A percentile compares a stretch with the other conserved stretches of the same genome.
phyloP scores from a whole-genome alignment of 306 rosid species.

The Arachis hypogaea region DNA sequence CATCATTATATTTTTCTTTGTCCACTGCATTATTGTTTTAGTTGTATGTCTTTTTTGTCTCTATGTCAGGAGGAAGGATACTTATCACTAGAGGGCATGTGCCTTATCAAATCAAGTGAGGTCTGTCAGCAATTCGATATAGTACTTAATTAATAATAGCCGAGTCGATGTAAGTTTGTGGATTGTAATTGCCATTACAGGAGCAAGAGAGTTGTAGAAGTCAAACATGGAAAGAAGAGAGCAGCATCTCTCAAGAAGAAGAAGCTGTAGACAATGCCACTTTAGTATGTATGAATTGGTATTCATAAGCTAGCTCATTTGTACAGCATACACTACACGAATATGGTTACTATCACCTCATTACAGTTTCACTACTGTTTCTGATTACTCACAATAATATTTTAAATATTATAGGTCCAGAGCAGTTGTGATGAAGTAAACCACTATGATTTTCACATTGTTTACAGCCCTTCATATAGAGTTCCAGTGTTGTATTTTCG shows the following conservation, averaged over 20 bases:
- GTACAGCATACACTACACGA: background rate
- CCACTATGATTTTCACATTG: constrained; percentile 72
- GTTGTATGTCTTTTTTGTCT: background rate
- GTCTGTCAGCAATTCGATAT: constrained; percentile 36
- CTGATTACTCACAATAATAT: background rate
- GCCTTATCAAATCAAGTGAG: constrained; percentile 46
- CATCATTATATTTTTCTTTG: constrained; percentile 9
- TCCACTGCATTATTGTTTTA: background rate
- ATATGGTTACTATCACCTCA: background rate
- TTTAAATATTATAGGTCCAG: constrained; percentile 51
- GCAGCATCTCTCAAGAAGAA: constrained; percentile 37
- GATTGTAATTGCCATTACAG: constrained; percentile 38
- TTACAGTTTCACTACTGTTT: constrained; percentile 12
- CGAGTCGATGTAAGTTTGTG: constrained; percentile 19
- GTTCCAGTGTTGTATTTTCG: constrained; percentile 83
- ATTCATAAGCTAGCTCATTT: constrained; percentile 13
- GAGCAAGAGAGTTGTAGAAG: constrained; percentile 37
- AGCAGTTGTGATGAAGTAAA: constrained; percentile 43
- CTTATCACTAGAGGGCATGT: constrained; percentile 64
- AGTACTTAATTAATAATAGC: constrained; percentile 5
- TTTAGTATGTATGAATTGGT: constrained; percentile 56
- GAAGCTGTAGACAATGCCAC: constrained; percentile 65
- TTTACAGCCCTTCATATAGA: constrained; percentile 68
- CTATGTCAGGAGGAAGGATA: constrained; percentile 61
- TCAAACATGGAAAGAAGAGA: constrained; percentile 38